These are phyloP conservation scores for Diophrys appendiculata DNA, from an alignment of 73 alveolate genomes.

Conservation along the genomic window DNA sequence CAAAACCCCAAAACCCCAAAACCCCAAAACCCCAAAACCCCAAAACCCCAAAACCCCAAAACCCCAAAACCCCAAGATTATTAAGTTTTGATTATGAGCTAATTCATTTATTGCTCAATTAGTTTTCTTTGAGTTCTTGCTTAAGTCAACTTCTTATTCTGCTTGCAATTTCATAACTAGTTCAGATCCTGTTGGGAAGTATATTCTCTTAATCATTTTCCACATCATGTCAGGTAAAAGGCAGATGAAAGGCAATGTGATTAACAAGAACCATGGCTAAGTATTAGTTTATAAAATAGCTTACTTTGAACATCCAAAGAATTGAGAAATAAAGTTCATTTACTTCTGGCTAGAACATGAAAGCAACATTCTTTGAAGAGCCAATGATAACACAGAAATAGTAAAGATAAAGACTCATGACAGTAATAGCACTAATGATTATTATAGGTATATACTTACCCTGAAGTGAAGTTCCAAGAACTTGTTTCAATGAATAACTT, in stretches of 20 bases:
- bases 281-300: constrained; percentile 38
- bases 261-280: constrained; percentile 74
- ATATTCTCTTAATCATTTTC: constrained; percentile 13
- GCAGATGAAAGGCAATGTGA: constrained; percentile 73
- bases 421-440: constrained; percentile 59
- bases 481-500: constrained; percentile 79
- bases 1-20: no score
- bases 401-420: constrained; percentile 68
- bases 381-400: constrained; percentile 71
- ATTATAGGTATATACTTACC: constrained; percentile 6
- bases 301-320: constrained; percentile 3
- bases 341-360: constrained; percentile 77
- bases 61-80: no score
- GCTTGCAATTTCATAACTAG: constrained; percentile 24
- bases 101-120: no score
- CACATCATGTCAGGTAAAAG: constrained; percentile 60
- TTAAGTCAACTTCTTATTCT: background rate
- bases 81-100: no score
- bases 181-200: constrained; percentile 51
- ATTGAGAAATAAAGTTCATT: constrained; percentile 60
- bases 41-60: no score
- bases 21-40: no score
- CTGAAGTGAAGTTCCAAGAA: constrained; percentile 63
- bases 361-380: constrained; percentile 65
- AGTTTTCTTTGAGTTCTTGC: background rate